These are phyloP conservation scores for Fusarium sp. DNA, from an alignment of 2,329 filamentous ascomycete genomes.

Conservation along the genomic window DNA sequence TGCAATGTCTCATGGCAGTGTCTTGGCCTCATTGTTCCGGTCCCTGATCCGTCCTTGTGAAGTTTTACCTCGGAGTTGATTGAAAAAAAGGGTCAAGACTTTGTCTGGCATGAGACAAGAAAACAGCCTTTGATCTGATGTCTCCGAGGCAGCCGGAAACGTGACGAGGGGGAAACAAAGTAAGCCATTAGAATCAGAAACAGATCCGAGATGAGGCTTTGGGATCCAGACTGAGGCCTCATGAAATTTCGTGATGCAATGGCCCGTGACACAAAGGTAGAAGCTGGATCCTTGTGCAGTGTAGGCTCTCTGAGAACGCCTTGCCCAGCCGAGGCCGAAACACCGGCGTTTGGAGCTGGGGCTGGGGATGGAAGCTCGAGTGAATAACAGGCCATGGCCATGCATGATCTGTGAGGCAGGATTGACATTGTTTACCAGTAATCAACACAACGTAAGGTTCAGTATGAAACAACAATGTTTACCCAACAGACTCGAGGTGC, in stretches of 20 bases:
- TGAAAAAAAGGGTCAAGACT: not conserved
- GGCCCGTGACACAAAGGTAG: not conserved
- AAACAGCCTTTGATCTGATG: conserved; percentile 1
- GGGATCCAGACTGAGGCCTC: conserved; percentile 3
- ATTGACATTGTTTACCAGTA: conserved; percentile 2
- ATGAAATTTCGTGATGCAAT: not conserved
- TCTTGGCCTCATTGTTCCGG: conserved; percentile 5
- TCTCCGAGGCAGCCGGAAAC: conserved; percentile 1
- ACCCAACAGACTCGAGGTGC: not conserved
- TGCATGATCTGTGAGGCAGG: conserved; percentile 5
- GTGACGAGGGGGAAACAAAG: not conserved
- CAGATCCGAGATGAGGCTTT: conserved; percentile 32
- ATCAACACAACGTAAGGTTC: conserved; percentile 11
- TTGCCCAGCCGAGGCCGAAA: conserved; percentile 27
- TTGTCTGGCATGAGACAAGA: not conserved
- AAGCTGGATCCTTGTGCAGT: not conserved
- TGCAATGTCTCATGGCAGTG: conserved; percentile 4
- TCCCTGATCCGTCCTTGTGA: not conserved
- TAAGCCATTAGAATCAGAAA: conserved; percentile 19
- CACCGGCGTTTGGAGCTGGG: conserved; percentile 22
- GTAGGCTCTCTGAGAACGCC: conserved; percentile 11
- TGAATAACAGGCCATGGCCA: conserved; percentile 12
- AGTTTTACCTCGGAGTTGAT: not conserved
- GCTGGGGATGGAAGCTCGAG: conserved; percentile 6
- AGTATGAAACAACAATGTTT: conserved; percentile 31